Percentiles rank a stretch among this genome's conserved stretches.
Conservation (phyloP, 306 rosid species). For the Acacia crassicarpa region DNA sequence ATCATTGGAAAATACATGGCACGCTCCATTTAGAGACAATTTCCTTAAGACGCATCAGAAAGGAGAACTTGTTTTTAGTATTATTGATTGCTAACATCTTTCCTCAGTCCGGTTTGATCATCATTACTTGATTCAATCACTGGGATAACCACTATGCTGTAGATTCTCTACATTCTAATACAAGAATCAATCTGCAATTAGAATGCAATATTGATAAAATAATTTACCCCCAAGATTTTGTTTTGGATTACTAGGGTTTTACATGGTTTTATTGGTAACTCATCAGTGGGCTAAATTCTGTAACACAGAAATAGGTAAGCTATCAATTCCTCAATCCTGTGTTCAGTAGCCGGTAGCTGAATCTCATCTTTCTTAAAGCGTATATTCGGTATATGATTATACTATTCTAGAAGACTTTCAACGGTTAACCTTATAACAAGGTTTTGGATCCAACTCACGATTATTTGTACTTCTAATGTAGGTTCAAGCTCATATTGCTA, state of each 20-base stretch:
- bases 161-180: conserved; percentile 24
- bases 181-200: conserved; percentile 18
- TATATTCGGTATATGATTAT: too few species aligned
- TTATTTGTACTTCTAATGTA: conserved; percentile 10
- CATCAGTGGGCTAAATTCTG: conserved; percentile 2
- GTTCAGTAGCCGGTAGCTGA: background rate
- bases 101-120: conserved; percentile 22
- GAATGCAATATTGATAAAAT: conserved; percentile 17
- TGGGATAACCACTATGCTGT: conserved; percentile 19
- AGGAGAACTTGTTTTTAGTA: conserved; percentile 10
- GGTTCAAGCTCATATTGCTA: conserved; percentile 60
- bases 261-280: background rate
- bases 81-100: conserved; percentile 18
- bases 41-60: background rate
- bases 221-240: background rate
- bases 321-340: too few species aligned
- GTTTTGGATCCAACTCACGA: conserved; percentile 1
- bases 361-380: background rate
- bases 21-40: background rate
- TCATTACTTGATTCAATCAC: conserved; percentile 21
- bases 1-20: too few species aligned
- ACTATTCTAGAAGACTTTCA: background rate
- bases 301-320: background rate
- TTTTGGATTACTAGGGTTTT: background rate
- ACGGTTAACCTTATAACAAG: background rate